These are phyloP conservation scores for Scleromitrula shiraiana DNA, from an alignment of 2,329 filamentous ascomycete species.

Conservation along the genomic window DNA sequence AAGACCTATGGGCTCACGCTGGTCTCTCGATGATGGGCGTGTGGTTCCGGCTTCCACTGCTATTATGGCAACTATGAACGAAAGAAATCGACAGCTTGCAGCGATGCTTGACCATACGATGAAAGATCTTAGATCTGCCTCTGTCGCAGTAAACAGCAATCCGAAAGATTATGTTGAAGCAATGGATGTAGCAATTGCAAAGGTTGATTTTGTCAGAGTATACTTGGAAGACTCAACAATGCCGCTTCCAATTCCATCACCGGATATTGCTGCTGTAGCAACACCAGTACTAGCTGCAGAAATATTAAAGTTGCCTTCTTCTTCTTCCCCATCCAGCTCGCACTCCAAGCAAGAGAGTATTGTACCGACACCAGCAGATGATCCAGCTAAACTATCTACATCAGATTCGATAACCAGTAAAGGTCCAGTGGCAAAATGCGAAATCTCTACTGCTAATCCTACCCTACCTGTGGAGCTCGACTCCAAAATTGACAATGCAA, in stretches of 20 bases:
- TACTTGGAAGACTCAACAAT: slow-evolving; percentile 51
- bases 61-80: slow-evolving; percentile 47
- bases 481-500: background rate
- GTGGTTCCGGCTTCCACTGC: slow-evolving; percentile 25
- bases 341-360: background rate
- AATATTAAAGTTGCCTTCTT: slow-evolving; percentile 5
- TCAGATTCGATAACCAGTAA: background rate
- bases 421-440: background rate
- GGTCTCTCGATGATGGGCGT: slow-evolving; percentile 28
- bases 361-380: background rate
- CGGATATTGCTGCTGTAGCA: background rate
- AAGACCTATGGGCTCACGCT: slow-evolving; percentile 20
- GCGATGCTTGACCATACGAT: slow-evolving; percentile 61
- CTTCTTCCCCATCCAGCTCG: background rate
- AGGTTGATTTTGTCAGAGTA: slow-evolving; percentile 56
- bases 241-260: slow-evolving; percentile 33
- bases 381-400: background rate
- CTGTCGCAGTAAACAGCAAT: slow-evolving; percentile 41
- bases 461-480: background rate
- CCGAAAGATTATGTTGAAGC: slow-evolving; percentile 38
- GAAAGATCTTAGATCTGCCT: slow-evolving; percentile 52
- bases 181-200: slow-evolving; percentile 53
- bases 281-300: background rate
- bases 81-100: slow-evolving; percentile 58
- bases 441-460: background rate